Conservation (phyloP, 2,329 filamentous ascomycete genomes). For the Hymenoscyphus scutula region DNA sequence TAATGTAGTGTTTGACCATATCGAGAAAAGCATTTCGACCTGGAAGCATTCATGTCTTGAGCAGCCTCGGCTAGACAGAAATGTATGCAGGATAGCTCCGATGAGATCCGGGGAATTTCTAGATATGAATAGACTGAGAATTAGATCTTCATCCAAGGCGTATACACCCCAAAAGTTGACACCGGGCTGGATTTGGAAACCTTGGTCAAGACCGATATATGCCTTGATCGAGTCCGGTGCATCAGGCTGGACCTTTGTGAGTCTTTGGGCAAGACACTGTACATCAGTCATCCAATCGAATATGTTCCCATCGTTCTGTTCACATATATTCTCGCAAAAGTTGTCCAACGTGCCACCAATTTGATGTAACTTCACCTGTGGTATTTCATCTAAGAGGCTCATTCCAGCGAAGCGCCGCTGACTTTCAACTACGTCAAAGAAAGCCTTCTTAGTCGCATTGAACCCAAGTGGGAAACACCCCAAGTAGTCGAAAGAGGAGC, state of each 20-base stretch:
- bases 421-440: slow-evolving; percentile 26
- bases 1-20: slow-evolving; percentile 36
- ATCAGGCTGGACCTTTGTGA: slow-evolving; percentile 25
- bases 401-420: slow-evolving; percentile 31
- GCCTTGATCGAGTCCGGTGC: slow-evolving; percentile 31
- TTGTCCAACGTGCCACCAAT: slow-evolving; percentile 27
- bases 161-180: slow-evolving; percentile 39
- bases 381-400: slow-evolving; percentile 25
- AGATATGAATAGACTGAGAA: slow-evolving; percentile 14
- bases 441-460: slow-evolving; percentile 30
- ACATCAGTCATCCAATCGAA: slow-evolving; percentile 22
- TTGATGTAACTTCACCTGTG: slow-evolving; percentile 22
- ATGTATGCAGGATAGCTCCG: slow-evolving; percentile 39
- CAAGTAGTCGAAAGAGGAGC: slow-evolving; percentile 28
- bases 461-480: slow-evolving; percentile 35
- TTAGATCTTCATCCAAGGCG: slow-evolving; percentile 16
- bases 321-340: slow-evolving; percentile 20
- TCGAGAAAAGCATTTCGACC: slow-evolving; percentile 39
- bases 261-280: slow-evolving; percentile 23
- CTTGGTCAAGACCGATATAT: slow-evolving; percentile 39
- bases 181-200: slow-evolving; percentile 38
- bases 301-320: slow-evolving; percentile 33
- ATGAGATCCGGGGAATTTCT: slow-evolving; percentile 33
- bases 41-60: slow-evolving; percentile 37
- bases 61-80: slow-evolving; percentile 40